phyloP scores from a whole-genome alignment of 2,329 filamentous ascomycete genomes.

The Celoporthe dispersa region DNA sequence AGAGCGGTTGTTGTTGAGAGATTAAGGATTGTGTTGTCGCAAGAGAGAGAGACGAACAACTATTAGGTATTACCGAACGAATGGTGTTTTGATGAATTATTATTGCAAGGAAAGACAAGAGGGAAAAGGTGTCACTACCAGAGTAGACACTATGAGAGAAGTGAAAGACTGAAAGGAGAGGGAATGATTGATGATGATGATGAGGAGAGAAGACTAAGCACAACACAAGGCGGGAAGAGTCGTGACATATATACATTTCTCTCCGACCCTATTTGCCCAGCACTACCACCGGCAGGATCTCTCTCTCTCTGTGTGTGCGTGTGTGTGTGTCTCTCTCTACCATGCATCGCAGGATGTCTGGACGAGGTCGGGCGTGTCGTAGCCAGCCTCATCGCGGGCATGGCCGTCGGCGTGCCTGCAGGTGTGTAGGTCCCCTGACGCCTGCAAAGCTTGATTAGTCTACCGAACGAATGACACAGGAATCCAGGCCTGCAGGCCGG shows the following conservation, averaged over 20 bases:
- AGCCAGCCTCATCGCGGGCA: neutral
- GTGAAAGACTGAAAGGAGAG: constrained; percentile 12
- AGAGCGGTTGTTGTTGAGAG: neutral
- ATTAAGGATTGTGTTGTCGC: neutral
- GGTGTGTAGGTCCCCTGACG: neutral
- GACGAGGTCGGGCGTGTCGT: neutral
- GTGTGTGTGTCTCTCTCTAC: neutral
- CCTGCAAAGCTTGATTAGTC: neutral
- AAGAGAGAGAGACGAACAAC: neutral
- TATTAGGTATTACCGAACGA: constrained; percentile 18
- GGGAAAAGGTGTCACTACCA: constrained; percentile 13
- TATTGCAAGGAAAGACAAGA: neutral
- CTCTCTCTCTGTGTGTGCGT: neutral
- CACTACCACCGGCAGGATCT: neutral
- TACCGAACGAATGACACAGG: neutral
- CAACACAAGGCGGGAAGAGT: neutral
- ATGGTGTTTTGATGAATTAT: constrained; percentile 12
- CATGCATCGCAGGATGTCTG: neutral
- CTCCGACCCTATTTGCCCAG: neutral
- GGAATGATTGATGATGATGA: constrained; percentile 15
- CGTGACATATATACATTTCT: constrained; percentile 6
- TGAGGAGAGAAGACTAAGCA: constrained; percentile 1
- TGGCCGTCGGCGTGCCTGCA: neutral
- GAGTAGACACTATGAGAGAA: constrained; percentile 20
- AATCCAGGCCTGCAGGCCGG: neutral